phyloP scores from a whole-genome alignment of 116 monocot genomes.

The Thalassia testudinum region DNA sequence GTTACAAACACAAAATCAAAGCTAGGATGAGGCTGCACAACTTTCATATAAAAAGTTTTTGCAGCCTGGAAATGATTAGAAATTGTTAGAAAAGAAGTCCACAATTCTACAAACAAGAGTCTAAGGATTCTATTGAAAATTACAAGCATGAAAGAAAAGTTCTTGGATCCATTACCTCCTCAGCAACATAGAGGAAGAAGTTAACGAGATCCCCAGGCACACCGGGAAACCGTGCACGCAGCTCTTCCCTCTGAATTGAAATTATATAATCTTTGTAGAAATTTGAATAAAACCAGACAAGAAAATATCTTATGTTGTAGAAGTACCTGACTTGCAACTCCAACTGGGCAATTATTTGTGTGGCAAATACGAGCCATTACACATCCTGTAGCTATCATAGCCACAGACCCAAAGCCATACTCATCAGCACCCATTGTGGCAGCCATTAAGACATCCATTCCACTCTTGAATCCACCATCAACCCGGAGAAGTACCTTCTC shows the following conservation, averaged over 20 bases:
- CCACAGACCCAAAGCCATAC: conserved; percentile 97
- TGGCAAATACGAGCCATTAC: conserved; percentile 99
- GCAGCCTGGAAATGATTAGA: too few relatives aligned
- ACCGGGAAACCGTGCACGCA: conserved; percentile 98
- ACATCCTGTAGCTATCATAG: conserved; percentile 99
- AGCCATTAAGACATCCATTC: conserved; percentile 93
- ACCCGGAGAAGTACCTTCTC: conserved; percentile 93
- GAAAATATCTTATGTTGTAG: background rate
- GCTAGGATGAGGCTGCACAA: background rate
- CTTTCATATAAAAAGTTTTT: too few relatives aligned
- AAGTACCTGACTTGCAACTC: conserved; percentile 99
- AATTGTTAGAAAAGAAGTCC: too few relatives aligned
- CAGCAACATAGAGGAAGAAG: conserved; percentile 92
- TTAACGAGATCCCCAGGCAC: conserved; percentile 99
- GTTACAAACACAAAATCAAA: background rate
- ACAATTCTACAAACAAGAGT: too few relatives aligned
- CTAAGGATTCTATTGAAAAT: too few relatives aligned
- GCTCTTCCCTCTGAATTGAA: conserved; percentile 70
- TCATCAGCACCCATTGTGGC: conserved; percentile 98
- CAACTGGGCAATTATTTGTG: conserved; percentile 99
- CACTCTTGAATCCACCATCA: conserved; percentile 99
- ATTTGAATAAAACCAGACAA: background rate
- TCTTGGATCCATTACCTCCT: conserved; percentile 52
- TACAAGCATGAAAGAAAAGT: too few relatives aligned
- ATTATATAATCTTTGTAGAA: background rate